Evolutionary conservation across 2,329 filamentous ascomycete species (phyloP).

Genomic region (Colletotrichum australisinense): DNA sequence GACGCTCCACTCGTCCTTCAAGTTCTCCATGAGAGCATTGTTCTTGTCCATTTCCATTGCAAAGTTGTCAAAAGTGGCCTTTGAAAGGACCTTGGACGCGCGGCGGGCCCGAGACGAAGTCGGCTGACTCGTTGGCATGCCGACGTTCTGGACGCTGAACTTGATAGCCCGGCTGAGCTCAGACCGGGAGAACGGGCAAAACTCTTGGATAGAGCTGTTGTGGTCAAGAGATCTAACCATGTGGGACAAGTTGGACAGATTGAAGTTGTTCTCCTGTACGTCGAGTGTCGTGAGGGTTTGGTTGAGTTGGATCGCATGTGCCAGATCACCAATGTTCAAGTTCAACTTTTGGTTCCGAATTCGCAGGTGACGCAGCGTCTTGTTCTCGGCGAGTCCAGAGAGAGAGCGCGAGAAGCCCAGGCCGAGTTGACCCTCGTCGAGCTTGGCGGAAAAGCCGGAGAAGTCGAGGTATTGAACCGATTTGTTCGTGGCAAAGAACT

Average conservation of each 20-base stretch:
- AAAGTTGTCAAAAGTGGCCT: constrained; percentile 30
- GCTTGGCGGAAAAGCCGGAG: constrained; percentile 67
- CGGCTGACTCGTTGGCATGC: constrained; percentile 22
- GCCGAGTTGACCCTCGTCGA: constrained; percentile 68
- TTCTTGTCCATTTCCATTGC: constrained; percentile 39
- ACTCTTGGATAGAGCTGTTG: constrained; percentile 57
- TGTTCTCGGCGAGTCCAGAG: constrained; percentile 57
- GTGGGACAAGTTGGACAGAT: constrained; percentile 61
- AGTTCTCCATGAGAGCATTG: constrained; percentile 48
- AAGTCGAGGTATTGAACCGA: constrained; percentile 66
- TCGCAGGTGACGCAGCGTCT: constrained; percentile 60
- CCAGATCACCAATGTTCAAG: constrained; percentile 64
- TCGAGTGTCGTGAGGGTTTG: constrained; percentile 63
- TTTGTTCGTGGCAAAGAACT: constrained; percentile 63
- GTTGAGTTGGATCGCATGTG: constrained; percentile 61
- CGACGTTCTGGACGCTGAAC: constrained; percentile 37
- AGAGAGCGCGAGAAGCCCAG: constrained; percentile 64
- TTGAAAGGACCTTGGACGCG: constrained; percentile 34
- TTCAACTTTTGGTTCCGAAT: constrained; percentile 68
- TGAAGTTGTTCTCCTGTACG: constrained; percentile 66
- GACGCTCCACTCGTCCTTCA: constrained; percentile 53
- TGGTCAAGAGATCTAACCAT: constrained; percentile 56
- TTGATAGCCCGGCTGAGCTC: constrained; percentile 50
- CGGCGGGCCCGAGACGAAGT: constrained; percentile 24
- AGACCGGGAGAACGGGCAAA: constrained; percentile 53